Conservation (phyloP, 1,284 basidiomycete species). For the Tilletia horrida region DNA sequence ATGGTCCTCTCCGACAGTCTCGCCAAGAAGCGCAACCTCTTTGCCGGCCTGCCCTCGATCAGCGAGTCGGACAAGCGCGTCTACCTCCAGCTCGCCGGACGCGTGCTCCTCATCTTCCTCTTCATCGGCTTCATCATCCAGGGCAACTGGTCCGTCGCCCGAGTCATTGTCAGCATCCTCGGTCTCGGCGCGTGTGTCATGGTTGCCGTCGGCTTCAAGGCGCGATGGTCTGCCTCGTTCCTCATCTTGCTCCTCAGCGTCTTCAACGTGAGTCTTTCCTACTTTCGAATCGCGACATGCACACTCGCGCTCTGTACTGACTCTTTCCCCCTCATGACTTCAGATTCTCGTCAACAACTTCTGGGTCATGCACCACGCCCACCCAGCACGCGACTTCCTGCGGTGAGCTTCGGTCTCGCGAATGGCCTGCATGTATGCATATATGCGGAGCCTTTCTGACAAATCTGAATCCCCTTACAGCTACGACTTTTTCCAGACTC, state of each 20-base stretch:
- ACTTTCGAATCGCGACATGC: not conserved
- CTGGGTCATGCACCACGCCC: slow-evolving; percentile 85
- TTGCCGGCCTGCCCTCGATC: slow-evolving; percentile 80
- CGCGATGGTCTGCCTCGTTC: slow-evolving; percentile 97
- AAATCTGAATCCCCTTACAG: slow-evolving; percentile 23
- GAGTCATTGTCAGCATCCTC: slow-evolving; percentile 75
- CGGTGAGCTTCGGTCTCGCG: too few relatives aligned
- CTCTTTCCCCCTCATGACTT: slow-evolving; percentile 16
- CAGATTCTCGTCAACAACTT: slow-evolving; percentile 90
- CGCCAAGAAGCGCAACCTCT: slow-evolving; percentile 70
- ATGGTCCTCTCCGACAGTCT: slow-evolving; percentile 98
- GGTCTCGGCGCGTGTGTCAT: slow-evolving; percentile 74
- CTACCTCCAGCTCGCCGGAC: slow-evolving; percentile 88
- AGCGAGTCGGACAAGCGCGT: slow-evolving; percentile 95
- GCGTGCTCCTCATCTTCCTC: slow-evolving; percentile 95
- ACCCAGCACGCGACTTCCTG: slow-evolving; percentile 95
- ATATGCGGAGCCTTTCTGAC: not conserved
- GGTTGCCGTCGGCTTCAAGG: slow-evolving; percentile 99
- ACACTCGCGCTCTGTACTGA: not conserved
- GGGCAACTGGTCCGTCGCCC: slow-evolving; percentile 80
- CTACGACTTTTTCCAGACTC: slow-evolving; percentile 57
- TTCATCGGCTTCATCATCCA: slow-evolving; percentile 97
- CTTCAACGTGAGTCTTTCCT: slow-evolving; percentile 68
- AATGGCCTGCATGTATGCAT: slow-evolving; percentile 38
- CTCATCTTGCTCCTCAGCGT: slow-evolving; percentile 83